phyloP scores from a whole-genome alignment of 176 grass and related monocot genomes.

The Alloteropsis semialata region DNA sequence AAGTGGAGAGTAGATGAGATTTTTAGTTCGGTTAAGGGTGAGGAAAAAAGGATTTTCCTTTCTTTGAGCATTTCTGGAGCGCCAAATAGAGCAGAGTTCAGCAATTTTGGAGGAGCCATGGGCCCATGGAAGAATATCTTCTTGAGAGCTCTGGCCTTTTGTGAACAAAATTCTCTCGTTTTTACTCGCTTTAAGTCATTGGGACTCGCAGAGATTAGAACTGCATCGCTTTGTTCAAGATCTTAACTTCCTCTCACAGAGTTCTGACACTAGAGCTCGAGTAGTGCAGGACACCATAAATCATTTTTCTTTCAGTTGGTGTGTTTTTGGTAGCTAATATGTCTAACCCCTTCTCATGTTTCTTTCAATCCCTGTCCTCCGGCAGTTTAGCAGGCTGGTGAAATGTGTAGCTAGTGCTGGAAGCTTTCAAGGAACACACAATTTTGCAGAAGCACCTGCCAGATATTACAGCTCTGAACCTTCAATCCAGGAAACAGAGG shows the following conservation, averaged over 20 bases:
- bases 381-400: conserved; percentile 42
- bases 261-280: not conserved
- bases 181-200: not conserved
- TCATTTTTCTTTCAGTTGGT: not conserved
- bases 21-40: not conserved
- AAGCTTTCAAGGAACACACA: conserved; percentile 24
- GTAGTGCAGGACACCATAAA: not conserved
- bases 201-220: not conserved
- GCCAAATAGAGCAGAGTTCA: not conserved
- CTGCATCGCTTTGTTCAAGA: not conserved
- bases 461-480: conserved; percentile 71
- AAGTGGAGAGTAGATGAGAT: not conserved
- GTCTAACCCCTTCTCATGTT: not conserved
- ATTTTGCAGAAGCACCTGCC: conserved; percentile 27
- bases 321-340: not conserved
- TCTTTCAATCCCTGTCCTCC: not conserved
- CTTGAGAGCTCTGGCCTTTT: not conserved
- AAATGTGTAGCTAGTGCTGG: conserved; percentile 39
- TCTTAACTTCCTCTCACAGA: not conserved
- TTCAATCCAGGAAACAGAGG: conserved; percentile 46
- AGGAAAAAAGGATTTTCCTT: not conserved
- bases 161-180: not conserved
- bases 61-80: not conserved
- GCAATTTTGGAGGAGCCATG: not conserved
- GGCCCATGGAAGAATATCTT: not conserved